phyloP scores from a whole-genome alignment of 768 basidiomycete species.

The Exidia glandulosa region DNA sequence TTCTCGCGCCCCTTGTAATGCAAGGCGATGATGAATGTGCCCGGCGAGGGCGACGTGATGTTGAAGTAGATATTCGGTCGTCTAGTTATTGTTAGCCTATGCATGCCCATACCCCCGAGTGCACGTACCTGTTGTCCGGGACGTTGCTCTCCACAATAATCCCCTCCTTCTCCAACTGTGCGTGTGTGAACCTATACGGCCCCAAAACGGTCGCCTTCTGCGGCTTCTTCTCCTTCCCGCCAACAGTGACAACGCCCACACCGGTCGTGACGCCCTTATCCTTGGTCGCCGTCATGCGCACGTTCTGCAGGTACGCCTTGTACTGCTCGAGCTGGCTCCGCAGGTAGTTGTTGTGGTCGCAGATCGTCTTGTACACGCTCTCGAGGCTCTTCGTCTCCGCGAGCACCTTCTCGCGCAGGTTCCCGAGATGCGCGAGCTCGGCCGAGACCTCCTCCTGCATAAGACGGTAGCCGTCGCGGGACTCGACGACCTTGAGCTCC shows the following conservation, averaged over 20 bases:
- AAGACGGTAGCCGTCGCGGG: constrained; percentile 72
- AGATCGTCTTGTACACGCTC: constrained; percentile 97
- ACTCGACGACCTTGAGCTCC: constrained; percentile 77
- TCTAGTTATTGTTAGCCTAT: constrained; percentile 35
- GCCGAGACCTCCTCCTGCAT: constrained; percentile 97
- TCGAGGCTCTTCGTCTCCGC: constrained; percentile 88
- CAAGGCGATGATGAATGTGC: constrained; percentile 96
- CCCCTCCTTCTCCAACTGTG: constrained; percentile 96
- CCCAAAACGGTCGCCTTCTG: constrained; percentile 78
- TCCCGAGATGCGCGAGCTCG: constrained; percentile 92
- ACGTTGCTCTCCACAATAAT: constrained; percentile 99
- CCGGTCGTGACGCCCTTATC: constrained; percentile 81
- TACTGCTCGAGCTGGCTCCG: constrained; percentile 96
- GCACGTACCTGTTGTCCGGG: constrained; percentile 96
- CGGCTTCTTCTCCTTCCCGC: constrained; percentile 94
- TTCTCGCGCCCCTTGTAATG: constrained; percentile 99
- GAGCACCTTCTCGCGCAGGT: constrained; percentile 89
- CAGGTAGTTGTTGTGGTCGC: constrained; percentile 97
- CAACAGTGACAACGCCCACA: constrained; percentile 90
- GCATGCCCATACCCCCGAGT: constrained; percentile 26
- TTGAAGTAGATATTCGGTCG: constrained; percentile 99
- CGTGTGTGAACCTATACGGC: constrained; percentile 95
- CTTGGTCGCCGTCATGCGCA: constrained; percentile 78
- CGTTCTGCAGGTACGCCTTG: constrained; percentile 98
- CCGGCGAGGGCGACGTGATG: constrained; percentile 93